A percentile compares a stretch with the other conserved stretches of the same genome.
These are phyloP conservation scores for Acorus calamus DNA, from an alignment of 106 monocot species.

Conservation along the genomic window DNA sequence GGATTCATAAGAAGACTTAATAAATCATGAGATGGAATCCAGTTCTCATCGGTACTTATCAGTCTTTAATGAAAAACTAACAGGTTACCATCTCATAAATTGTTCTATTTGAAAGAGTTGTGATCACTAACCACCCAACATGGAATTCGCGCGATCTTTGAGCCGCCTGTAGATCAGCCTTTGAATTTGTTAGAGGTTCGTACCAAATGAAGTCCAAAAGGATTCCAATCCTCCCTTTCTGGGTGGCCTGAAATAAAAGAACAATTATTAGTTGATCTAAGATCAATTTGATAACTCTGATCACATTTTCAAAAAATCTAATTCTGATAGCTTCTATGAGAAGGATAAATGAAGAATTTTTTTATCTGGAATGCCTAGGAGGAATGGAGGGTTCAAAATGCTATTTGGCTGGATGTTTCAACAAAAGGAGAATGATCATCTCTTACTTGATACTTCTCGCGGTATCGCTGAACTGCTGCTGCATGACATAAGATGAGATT, in stretches of 20 bases:
- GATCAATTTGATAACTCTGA: too few species aligned
- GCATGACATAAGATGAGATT: constrained; percentile 80
- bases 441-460: constrained; percentile 77
- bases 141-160: constrained; percentile 93
- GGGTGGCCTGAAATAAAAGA: constrained; percentile 34
- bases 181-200: constrained; percentile 60
- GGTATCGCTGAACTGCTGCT: constrained; percentile 69
- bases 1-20: too few species aligned
- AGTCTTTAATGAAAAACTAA: too few species aligned
- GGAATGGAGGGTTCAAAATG: too few species aligned
- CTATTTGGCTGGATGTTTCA: too few species aligned
- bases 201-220: constrained; percentile 95
- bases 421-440: background rate
- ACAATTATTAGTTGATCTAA: too few species aligned
- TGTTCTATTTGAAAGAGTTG: background rate
- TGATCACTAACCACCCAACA: constrained; percentile 61
- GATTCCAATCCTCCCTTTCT: constrained; percentile 89
- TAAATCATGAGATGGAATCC: too few species aligned
- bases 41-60: background rate
- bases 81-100: too few species aligned
- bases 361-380: too few species aligned
- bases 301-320: too few species aligned
- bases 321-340: too few species aligned
- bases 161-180: constrained; percentile 72
- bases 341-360: too few species aligned